Evolutionary conservation across 192 early-diverging fungal species (phyloP).

Genomic region (Gryganskiella cystojenkinii): DNA sequence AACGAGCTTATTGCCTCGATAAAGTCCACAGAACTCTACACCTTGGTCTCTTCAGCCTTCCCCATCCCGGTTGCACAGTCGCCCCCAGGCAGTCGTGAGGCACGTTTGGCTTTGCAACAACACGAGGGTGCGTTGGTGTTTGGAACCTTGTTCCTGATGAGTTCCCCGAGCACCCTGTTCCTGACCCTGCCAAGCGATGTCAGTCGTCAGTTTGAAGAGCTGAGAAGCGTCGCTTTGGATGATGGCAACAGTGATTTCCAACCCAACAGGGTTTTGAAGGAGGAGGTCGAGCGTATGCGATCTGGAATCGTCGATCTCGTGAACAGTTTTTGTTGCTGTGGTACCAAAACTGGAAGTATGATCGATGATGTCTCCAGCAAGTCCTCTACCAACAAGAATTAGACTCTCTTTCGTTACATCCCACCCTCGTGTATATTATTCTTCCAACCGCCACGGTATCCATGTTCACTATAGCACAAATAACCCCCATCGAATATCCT

Average conservation of each 20-base stretch:
- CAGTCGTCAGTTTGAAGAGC: slow-evolving; percentile 47
- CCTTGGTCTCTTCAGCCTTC: slow-evolving; percentile 53
- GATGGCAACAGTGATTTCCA: slow-evolving; percentile 37
- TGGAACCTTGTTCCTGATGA: slow-evolving; percentile 71
- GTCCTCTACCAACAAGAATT: not conserved
- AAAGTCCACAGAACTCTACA: slow-evolving; percentile 52
- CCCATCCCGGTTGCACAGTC: slow-evolving; percentile 4
- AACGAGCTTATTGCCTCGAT: slow-evolving; percentile 53
- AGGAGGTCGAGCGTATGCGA: slow-evolving; percentile 63
- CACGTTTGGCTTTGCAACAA: slow-evolving; percentile 44
- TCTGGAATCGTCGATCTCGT: slow-evolving; percentile 65
- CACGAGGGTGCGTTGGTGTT: slow-evolving; percentile 55
- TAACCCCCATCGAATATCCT: too few relatives aligned
- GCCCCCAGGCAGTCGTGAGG: slow-evolving; percentile 17
- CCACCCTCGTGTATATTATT: not conserved
- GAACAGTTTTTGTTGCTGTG: slow-evolving; percentile 71
- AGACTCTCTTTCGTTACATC: not conserved
- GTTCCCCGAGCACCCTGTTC: slow-evolving; percentile 66
- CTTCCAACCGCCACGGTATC: too few relatives aligned
- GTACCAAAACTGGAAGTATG: slow-evolving; percentile 27
- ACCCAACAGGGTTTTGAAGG: slow-evolving; percentile 54
- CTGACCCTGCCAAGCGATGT: slow-evolving; percentile 60
- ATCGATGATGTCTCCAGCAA: slow-evolving; percentile 1
- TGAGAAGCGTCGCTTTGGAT: slow-evolving; percentile 17
- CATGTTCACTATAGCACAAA: too few relatives aligned